Evolutionary conservation across 768 basidiomycete genomes (phyloP).

Genomic region (Boletales sp.): DNA sequence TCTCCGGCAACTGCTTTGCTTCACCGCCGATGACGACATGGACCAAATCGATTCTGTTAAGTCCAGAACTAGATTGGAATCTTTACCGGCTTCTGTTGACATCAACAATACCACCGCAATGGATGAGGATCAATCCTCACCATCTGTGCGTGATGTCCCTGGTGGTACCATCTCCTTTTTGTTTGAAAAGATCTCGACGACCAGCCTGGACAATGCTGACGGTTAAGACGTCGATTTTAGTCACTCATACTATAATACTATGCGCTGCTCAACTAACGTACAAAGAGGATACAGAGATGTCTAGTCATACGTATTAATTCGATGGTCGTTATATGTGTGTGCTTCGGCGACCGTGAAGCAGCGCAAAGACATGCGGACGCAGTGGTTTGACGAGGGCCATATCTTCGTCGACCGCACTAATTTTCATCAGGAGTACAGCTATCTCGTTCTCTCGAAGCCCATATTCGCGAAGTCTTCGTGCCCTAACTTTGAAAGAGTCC

Average conservation of each 20-base stretch:
- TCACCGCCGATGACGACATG: conserved; percentile 12
- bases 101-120: conserved; percentile 42
- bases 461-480: conserved; percentile 25
- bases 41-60: conserved; percentile 7
- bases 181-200: conserved; percentile 57
- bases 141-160: conserved; percentile 45
- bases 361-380: conserved; percentile 1
- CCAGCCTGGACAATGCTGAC: conserved; percentile 4
- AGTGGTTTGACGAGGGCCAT: conserved; percentile 5
- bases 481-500: conserved; percentile 19
- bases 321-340: conserved; percentile 6
- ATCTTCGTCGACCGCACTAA: conserved; percentile 21
- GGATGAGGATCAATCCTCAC: conserved; percentile 30
- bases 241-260: too few species aligned
- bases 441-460: conserved; percentile 24
- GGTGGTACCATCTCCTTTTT: conserved; percentile 75
- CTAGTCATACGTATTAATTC: conserved; percentile 4
- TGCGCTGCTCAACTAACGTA: not conserved
- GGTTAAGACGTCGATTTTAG: not conserved
- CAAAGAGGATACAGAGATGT: conserved; percentile 3
- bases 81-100: conserved; percentile 44
- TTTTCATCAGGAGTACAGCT: conserved; percentile 14
- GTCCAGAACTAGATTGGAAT: conserved; percentile 27
- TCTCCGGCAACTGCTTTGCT: conserved; percentile 46
- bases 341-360: conserved; percentile 10